A percentile compares a stretch with the other conserved stretches of the same genome.
phyloP scores from a whole-genome alignment of 345 rosid genomes.

The Trapa incisa region DNA sequence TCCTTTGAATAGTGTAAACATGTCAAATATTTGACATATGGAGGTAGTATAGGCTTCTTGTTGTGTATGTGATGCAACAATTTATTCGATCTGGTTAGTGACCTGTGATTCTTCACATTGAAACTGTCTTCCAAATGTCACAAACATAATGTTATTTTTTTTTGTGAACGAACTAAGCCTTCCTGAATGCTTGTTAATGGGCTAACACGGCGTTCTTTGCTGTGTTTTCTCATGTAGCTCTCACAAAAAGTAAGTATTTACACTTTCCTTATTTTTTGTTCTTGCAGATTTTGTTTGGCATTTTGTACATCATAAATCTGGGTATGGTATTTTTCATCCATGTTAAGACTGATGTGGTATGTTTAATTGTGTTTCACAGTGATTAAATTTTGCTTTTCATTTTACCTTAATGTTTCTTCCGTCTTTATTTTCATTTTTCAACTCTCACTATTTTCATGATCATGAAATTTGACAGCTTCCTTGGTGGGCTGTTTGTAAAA shows the following conservation, averaged over 20 bases:
- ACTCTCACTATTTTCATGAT: background rate
- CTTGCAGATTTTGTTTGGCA: slow-evolving; percentile 70
- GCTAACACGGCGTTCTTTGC: background rate
- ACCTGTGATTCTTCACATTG: background rate
- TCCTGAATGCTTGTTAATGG: background rate
- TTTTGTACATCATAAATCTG: slow-evolving; percentile 62
- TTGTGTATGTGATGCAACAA: background rate
- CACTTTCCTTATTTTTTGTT: slow-evolving; percentile 4
- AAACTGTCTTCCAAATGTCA: slow-evolving; percentile 1
- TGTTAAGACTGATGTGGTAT: slow-evolving; percentile 70
- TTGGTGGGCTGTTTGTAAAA: slow-evolving; percentile 61
- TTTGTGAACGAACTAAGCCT: background rate
- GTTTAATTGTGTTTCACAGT: background rate
- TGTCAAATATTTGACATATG: background rate
- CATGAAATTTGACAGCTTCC: slow-evolving; percentile 51
- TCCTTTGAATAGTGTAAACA: background rate
- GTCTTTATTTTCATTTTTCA: background rate
- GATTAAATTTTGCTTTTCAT: background rate
- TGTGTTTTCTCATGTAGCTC: background rate
- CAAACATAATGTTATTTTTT: background rate
- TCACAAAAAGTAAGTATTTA: background rate
- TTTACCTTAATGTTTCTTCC: background rate
- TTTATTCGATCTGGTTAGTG: background rate
- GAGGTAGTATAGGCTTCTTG: background rate
- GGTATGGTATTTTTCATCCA: slow-evolving; percentile 57